These are phyloP conservation scores for Parathielavia appendiculata DNA, from an alignment of 495 filamentous ascomycete genomes.

Conservation along the genomic window DNA sequence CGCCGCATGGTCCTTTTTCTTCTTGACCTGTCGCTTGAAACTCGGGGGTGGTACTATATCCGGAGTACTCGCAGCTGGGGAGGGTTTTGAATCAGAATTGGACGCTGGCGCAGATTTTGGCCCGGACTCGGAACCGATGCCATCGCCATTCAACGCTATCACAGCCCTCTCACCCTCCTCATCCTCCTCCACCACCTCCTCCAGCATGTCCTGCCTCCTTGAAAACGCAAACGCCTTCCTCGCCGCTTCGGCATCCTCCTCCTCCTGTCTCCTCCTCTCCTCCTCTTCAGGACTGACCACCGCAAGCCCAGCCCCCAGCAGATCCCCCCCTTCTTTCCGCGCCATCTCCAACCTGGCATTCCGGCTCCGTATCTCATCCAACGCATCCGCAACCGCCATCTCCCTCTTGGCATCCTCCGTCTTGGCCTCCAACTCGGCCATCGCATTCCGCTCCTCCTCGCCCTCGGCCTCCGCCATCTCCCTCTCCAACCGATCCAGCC, in stretches of 20 bases:
- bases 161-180: slow-evolving; percentile 7
- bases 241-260: slow-evolving; percentile 83
- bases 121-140: slow-evolving; percentile 15
- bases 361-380: slow-evolving; percentile 88
- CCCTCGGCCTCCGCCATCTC: slow-evolving; percentile 60
- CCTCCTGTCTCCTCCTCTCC: slow-evolving; percentile 60
- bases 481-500: slow-evolving; percentile 74
- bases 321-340: slow-evolving; percentile 47
- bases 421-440: slow-evolving; percentile 79
- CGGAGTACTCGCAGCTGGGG: slow-evolving; percentile 20
- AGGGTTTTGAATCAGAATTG: slow-evolving; percentile 10
- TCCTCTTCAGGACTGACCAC: slow-evolving; percentile 40
- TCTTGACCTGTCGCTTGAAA: slow-evolving; percentile 74
- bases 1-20: slow-evolving; percentile 71
- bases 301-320: slow-evolving; percentile 40
- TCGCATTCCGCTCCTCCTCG: slow-evolving; percentile 74
- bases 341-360: slow-evolving; percentile 82
- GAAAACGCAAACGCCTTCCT: slow-evolving; percentile 67
- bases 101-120: slow-evolving; percentile 30
- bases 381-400: slow-evolving; percentile 93
- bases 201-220: slow-evolving; percentile 40
- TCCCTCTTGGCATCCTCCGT: slow-evolving; percentile 91
- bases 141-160: background rate
- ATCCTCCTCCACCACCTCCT: slow-evolving; percentile 44
- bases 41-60: slow-evolving; percentile 52